A percentile compares a stretch with the other conserved stretches of the same genome.
Evolutionary conservation across 768 basidiomycete species (phyloP).

Genomic region (Phanerodontia chrysosporium): DNA sequence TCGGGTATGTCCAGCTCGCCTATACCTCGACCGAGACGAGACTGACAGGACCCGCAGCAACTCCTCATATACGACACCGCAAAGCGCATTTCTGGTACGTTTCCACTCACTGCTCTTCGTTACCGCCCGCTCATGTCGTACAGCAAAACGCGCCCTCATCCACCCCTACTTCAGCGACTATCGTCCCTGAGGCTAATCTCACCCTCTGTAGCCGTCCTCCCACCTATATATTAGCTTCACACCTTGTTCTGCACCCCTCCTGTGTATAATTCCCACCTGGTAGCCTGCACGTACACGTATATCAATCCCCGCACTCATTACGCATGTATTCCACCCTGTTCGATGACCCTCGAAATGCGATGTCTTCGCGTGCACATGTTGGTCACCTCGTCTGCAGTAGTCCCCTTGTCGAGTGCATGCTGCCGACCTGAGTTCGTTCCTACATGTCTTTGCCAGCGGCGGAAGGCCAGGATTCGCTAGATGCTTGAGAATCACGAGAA

Average conservation of each 20-base stretch:
- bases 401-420: too few species aligned
- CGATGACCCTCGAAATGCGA: neutral
- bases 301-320: neutral
- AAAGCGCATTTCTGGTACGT: constrained; percentile 85
- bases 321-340: neutral
- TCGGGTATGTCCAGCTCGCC: constrained; percentile 41
- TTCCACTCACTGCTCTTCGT: neutral
- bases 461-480: too few species aligned
- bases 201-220: neutral
- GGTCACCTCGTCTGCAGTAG: neutral
- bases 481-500: too few species aligned
- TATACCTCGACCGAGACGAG: neutral
- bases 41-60: constrained; percentile 16
- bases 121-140: neutral
- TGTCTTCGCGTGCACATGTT: neutral
- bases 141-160: constrained; percentile 54
- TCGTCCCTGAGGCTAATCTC: constrained; percentile 20
- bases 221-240: neutral
- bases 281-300: neutral
- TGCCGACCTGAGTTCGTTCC: too few species aligned
- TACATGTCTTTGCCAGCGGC: too few species aligned
- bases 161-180: constrained; percentile 54
- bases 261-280: neutral
- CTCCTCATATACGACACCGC: constrained; percentile 81
- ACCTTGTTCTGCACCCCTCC: neutral